Evolutionary conservation across 768 basidiomycete species (phyloP), one percentile per base, ranked within the genome.

Genomic region (Boletus subcaerulescens): DNA sequence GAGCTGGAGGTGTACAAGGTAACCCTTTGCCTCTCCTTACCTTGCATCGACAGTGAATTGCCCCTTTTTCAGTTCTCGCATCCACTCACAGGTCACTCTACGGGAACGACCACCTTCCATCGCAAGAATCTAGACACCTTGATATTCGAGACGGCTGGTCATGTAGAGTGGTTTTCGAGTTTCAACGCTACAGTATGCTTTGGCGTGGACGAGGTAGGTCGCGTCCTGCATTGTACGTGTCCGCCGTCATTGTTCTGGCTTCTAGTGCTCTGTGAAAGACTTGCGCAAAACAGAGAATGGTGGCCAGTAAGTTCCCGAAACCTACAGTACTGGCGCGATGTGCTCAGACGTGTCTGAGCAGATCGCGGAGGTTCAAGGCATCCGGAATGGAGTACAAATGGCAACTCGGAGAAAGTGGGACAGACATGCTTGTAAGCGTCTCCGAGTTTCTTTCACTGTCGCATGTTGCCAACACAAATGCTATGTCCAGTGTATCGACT

Each of bases 321-420:
- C 22, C 11, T 6, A 11, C 5, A 17, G n/a, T 18, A 24, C 18
- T 43, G 22, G 26, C 26, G 17, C 32, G 3, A 20, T 20, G 20
- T 40, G n/a, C 55, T 62, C 29, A 64, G 29, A 40, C 31, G 13
- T 31, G 31, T 32, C 31, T 45, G 46, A 11, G 9, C 32, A 81
- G 82, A 53, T 83, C 82, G 12, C 77, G 82, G 53, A 69, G 82
- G 26, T 84, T 83, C 71, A 82, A 77, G 59, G 79, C 67, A 42
- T 67, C 65, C 6, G 75, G 76, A 36, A 62, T 70, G 29, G 77
- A 80, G 60, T 84, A 83, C 71, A 84, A 83, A 58, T 84, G 82
- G 82, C 84, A 80, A 66, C 65, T 76, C 36, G 64, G 66, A 46
- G 74, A 76, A 41, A 75, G 78, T 48, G 73, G 72, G 46, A 55